Percentiles rank a stretch among this genome's conserved stretches.
These are phyloP conservation scores for Phytophthora pini DNA, from an alignment of 352 stramenopile species.

Conservation along the genomic window DNA sequence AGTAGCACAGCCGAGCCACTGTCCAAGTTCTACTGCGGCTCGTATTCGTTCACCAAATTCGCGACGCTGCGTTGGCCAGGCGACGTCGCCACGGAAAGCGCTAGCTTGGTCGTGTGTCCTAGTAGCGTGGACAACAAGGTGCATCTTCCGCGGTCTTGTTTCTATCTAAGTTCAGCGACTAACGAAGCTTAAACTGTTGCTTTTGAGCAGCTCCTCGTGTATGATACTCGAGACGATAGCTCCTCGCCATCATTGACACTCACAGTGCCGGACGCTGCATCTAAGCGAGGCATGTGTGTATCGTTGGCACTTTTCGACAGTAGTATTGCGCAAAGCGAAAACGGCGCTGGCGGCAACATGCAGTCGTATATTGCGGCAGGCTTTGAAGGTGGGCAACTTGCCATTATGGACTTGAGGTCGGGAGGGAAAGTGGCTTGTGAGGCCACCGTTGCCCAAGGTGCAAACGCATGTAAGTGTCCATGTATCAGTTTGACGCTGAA, in stretches of 20 bases:
- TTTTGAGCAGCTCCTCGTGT: conserved; percentile 48
- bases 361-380: conserved; percentile 62
- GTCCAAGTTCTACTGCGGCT: conserved; percentile 57
- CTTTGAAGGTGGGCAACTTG: conserved; percentile 77
- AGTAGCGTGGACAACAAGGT: conserved; percentile 52
- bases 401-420: conserved; percentile 66
- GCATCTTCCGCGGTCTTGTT: neutral
- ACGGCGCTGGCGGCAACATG: conserved; percentile 18
- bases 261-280: conserved; percentile 30
- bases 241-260: conserved; percentile 41
- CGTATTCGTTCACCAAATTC: conserved; percentile 74
- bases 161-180: conserved; percentile 5
- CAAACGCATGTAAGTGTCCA: conserved; percentile 57
- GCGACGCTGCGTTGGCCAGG: conserved; percentile 52
- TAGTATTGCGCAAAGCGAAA: conserved; percentile 23
- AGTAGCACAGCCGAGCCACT: conserved; percentile 29
- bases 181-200: conserved; percentile 3
- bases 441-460: conserved; percentile 48
- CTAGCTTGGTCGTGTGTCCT: conserved; percentile 50
- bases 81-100: neutral
- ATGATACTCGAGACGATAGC: conserved; percentile 43
- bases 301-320: conserved; percentile 47
- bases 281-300: conserved; percentile 60
- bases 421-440: conserved; percentile 59
- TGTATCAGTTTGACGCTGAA: neutral